Percentiles rank a stretch among this genome's conserved stretches.
Evolutionary conservation across 768 basidiomycete species (phyloP).

Genomic region (Gyrodon lividus): DNA sequence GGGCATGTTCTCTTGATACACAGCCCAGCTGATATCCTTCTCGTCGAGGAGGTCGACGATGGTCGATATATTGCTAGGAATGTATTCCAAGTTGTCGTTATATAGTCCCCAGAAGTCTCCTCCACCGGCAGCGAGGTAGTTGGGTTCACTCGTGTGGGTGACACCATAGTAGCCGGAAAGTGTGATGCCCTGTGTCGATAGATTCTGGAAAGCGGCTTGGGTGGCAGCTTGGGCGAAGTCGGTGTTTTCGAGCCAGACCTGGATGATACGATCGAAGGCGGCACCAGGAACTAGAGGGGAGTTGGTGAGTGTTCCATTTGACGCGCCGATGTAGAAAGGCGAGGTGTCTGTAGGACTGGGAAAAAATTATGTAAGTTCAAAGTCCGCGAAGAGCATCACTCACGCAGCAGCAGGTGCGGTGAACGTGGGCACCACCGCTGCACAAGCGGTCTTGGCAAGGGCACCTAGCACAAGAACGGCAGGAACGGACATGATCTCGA

Average conservation of each 20-base stretch:
- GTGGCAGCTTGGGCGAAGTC: constrained; percentile 38
- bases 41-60: constrained; percentile 58
- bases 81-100: constrained; percentile 36
- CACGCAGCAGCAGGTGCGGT: no score
- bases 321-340: constrained; percentile 40
- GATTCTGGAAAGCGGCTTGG: constrained; percentile 28
- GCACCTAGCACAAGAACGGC: constrained; percentile 1
- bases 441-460: constrained; percentile 9
- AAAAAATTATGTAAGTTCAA: constrained; percentile 1
- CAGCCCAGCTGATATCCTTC: constrained; percentile 57
- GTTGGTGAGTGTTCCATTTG: constrained; percentile 41
- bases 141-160: constrained; percentile 62
- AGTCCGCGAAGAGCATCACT: background rate
- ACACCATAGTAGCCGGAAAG: constrained; percentile 46
- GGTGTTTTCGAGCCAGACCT: constrained; percentile 62
- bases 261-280: constrained; percentile 44
- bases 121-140: constrained; percentile 45
- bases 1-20: constrained; percentile 60
- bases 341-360: constrained; percentile 23
- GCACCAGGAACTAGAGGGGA: constrained; percentile 38
- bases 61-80: constrained; percentile 51
- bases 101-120: constrained; percentile 52
- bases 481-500: background rate
- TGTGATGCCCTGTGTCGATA: constrained; percentile 50
- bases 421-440: constrained; percentile 16